Conservation (phyloP, 306 rosid species). For the Abrus pulchellus region DNA sequence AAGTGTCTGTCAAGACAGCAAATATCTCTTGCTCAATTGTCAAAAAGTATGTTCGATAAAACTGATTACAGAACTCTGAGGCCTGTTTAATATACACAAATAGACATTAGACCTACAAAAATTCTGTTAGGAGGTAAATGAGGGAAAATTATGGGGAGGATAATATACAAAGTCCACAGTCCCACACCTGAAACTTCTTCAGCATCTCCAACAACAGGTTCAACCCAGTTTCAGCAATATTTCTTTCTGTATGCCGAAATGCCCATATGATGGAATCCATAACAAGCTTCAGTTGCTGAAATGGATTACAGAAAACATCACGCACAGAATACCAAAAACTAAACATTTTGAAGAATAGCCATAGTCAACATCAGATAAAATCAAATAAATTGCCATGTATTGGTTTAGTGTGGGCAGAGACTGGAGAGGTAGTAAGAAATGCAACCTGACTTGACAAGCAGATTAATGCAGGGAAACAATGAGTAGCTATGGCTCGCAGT, state of each 20-base stretch:
- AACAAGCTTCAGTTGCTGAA: slow-evolving; percentile 95
- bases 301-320: slow-evolving; percentile 42
- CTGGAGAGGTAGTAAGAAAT: slow-evolving; percentile 18
- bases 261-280: slow-evolving; percentile 99
- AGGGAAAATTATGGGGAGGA: neutral
- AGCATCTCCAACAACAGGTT: slow-evolving; percentile 84
- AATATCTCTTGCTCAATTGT: slow-evolving; percentile 93
- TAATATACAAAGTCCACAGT: slow-evolving; percentile 5
- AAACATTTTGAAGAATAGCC: slow-evolving; percentile 10
- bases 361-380: neutral
- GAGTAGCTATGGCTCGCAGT: slow-evolving; percentile 89
- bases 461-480: slow-evolving; percentile 91
- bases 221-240: slow-evolving; percentile 93
- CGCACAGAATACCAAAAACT: slow-evolving; percentile 8
- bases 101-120: slow-evolving; percentile 2
- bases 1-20: slow-evolving; percentile 95
- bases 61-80: slow-evolving; percentile 93
- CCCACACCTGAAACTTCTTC: slow-evolving; percentile 83
- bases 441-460: slow-evolving; percentile 87
- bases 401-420: neutral
- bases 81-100: slow-evolving; percentile 56
- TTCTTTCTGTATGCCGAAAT: slow-evolving; percentile 96
- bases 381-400: slow-evolving; percentile 4
- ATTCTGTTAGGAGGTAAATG: neutral
- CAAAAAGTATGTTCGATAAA: slow-evolving; percentile 77